Conservation (phyloP, 768 basidiomycete genomes). For the Udeniomyces megalosporus region DNA sequence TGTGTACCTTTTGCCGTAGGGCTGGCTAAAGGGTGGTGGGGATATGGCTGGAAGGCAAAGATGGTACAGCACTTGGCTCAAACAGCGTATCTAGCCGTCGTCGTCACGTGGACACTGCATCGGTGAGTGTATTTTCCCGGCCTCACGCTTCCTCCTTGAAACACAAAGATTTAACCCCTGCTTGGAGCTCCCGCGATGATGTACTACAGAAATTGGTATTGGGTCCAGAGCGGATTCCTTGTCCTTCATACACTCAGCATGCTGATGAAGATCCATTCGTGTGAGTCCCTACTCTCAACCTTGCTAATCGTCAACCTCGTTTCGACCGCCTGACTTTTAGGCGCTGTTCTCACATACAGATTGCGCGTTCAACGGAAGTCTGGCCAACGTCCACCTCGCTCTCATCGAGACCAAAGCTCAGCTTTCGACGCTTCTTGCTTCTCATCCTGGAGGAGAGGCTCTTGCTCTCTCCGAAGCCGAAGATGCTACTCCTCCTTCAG, state of each 20-base stretch:
- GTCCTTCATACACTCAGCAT: constrained; percentile 41
- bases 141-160: no score
- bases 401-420: constrained; percentile 35
- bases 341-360: not conserved
- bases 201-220: constrained; percentile 16
- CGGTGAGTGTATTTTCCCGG: no score
- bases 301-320: not conserved
- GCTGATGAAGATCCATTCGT: constrained; percentile 96
- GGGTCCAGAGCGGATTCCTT: constrained; percentile 25
- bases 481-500: not conserved
- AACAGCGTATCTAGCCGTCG: constrained; percentile 49
- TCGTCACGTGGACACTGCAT: constrained; percentile 81
- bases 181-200: no score
- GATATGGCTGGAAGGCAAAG: constrained; percentile 59
- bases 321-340: no score
- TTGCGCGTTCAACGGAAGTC: constrained; percentile 67
- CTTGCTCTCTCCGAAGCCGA: constrained; percentile 19
- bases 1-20: constrained; percentile 74
- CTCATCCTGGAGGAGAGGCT: constrained; percentile 18
- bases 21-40: constrained; percentile 60
- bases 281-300: constrained; percentile 26
- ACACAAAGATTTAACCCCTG: no score
- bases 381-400: constrained; percentile 35
- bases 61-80: constrained; percentile 69
- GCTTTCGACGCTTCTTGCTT: constrained; percentile 17